Evolutionary conservation across 177 flowering plant species (phyloP), one percentile per base, ranked within the genome.

Genomic region (Vitis hybrid): DNA sequence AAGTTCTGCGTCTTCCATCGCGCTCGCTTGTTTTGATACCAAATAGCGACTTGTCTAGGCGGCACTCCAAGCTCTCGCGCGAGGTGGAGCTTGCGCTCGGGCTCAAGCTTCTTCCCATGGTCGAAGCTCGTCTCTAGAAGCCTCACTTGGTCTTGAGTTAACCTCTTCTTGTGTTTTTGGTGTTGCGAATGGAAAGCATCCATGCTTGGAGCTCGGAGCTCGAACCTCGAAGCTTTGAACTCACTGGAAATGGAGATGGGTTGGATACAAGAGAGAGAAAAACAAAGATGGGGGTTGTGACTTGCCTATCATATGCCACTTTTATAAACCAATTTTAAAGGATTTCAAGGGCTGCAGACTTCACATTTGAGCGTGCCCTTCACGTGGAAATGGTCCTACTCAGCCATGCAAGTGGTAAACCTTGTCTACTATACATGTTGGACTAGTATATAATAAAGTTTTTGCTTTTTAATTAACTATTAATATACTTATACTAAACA

Each of bases 11-110:
- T 87, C 86, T 81, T 89, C 88, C 91, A 88, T 52, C 97, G 70
- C 0, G 93, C 95, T 11, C 93, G 74, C 80, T 86, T 90, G 86
- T 92, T 92, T 68, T 92, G 97, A 72, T 86, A 92, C 97, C 97
- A 92, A 12, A 90, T 80, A 0, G 97, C 90, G 0, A 92, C 82
- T 70, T 86, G 90, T 60, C 92, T 68, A 0, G 95, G 88, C 1
- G 87, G 91, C 35, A 92, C 67, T 4, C 91, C 87, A 1, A 92
- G 86, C 15, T 88, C 81, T 1, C 59, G 77, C 0, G 95, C 91
- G 2, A 92, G 88, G 58, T 84, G 84, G 54, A 76, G 65, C 75
- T 90, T 92, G 9, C 78, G 80, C 64, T 88, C 88, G 1, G 86
- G 85, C n/a, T 90, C 86, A 4, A 92, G 97, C 78, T 87, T 90